Evolutionary conservation across 1,284 basidiomycete genomes (phyloP), one percentile per base, ranked within the genome.

Genomic region (Xanthoconium separans): DNA sequence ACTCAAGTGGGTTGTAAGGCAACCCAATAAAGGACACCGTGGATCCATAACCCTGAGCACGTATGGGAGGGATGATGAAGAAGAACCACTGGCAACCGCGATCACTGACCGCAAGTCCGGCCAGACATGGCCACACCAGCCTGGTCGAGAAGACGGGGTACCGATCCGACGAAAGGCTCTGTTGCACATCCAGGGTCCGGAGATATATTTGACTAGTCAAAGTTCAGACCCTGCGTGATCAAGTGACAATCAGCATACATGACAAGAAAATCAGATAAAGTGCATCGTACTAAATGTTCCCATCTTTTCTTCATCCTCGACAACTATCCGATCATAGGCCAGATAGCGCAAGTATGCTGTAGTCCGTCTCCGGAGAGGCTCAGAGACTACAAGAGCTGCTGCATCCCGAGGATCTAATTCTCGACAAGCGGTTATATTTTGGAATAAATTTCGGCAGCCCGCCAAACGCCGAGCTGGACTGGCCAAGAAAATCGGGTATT

Each of bases 281-380:
- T 12, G n/a, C 10, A 22, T 16, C 62, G 13, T 65, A 64, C 64
- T 16, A 37, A 61, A 58, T 42, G 53, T 56, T n/a, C 46, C 44
- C 56, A 63, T 61, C 50, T 16, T 56, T 36, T 40, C 50, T 18
- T 59, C 47, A 15, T 37, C 57, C 48, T 40, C 36, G 10, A 52
- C 7, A 7, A 41, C 20, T 15, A 51, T 48, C 27, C 12, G 48
- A n/a, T 48, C 30, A 8, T 13, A 37, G 4, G 41, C 27, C 4
- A 62, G 24, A 41, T 44, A 57, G 10, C 24, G 45, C 8, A 59
- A 0, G 6, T 36, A 13, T 15, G 47, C 47, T 12, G 4, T 45
- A 1, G 56, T 56, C 24, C 48, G 57, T 27, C 27, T 45, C 20
- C 27, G 48, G 27, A 20, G 20, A 29, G 27, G 41, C 41, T 56